Evolutionary conservation across 2,329 filamentous ascomycete species (phyloP).

Genomic region (Berkeleyomyces basicola): DNA sequence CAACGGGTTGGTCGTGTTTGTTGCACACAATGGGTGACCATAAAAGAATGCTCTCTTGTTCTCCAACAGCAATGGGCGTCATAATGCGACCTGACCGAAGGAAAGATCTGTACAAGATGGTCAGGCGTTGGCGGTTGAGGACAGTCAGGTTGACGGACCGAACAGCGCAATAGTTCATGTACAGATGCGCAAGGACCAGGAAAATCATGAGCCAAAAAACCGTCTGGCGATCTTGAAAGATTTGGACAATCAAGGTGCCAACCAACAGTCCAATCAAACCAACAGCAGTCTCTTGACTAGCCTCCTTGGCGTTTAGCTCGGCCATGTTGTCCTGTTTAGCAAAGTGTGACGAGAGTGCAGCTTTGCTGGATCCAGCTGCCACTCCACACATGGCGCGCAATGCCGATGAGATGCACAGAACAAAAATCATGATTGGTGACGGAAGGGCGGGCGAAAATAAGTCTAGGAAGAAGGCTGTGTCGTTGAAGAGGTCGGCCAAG

Average conservation of each 20-base stretch:
- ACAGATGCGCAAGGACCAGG: conserved; percentile 60
- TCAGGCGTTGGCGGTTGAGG: conserved; percentile 74
- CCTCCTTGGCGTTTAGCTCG: conserved; percentile 88
- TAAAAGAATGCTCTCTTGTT: conserved; percentile 45
- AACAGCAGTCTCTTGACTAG: conserved; percentile 87
- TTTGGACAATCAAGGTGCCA: conserved; percentile 65
- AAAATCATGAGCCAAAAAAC: conserved; percentile 60
- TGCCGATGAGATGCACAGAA: conserved; percentile 34
- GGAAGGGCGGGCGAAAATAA: conserved; percentile 62
- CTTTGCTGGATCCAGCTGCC: conserved; percentile 77
- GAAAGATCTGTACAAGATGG: conserved; percentile 52
- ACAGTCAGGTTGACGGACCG: conserved; percentile 66
- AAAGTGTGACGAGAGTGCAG: conserved; percentile 82
- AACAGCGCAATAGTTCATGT: conserved; percentile 76
- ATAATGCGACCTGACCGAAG: conserved; percentile 36
- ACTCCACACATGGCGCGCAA: conserved; percentile 63
- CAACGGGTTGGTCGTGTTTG: conserved; percentile 17
- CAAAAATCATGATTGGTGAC: conserved; percentile 29
- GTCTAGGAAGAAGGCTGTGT: conserved; percentile 72
- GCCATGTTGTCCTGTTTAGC: conserved; percentile 73
- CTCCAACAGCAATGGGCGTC: conserved; percentile 47
- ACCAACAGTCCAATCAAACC: conserved; percentile 73
- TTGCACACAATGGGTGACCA: conserved; percentile 23
- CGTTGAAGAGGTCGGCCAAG: conserved; percentile 77
- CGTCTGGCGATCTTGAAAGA: conserved; percentile 49